Conservation (phyloP, 2,329 filamentous ascomycete genomes). For the Whalleya microplaca region DNA sequence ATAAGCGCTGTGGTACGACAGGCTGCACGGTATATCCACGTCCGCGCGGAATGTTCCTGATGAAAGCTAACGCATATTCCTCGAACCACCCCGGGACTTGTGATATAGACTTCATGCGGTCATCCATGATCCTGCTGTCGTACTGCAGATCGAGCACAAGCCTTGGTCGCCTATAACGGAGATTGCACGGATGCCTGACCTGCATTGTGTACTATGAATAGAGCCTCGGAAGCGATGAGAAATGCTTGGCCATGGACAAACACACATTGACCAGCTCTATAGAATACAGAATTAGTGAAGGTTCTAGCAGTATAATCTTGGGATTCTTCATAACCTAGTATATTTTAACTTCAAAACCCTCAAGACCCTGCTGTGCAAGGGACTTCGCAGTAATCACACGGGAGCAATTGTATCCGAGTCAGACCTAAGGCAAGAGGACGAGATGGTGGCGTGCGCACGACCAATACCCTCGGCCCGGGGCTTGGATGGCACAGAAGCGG, state of each 20-base stretch:
- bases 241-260: background rate
- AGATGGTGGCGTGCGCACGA: background rate
- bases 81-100: constrained; percentile 8
- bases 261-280: background rate
- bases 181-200: background rate
- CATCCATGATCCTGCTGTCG: constrained; percentile 12
- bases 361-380: background rate
- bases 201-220: background rate
- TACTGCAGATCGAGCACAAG: constrained; percentile 6
- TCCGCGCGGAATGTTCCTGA: constrained; percentile 12
- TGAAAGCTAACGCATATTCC: background rate
- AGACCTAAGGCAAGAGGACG: background rate
- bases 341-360: background rate
- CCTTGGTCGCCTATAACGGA: background rate
- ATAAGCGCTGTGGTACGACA: constrained; percentile 9
- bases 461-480: background rate
- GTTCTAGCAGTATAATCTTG: background rate
- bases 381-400: background rate
- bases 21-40: constrained; percentile 8
- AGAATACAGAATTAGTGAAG: background rate
- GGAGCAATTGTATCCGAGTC: background rate
- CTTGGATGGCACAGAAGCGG: background rate
- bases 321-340: background rate
- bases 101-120: constrained; percentile 17
- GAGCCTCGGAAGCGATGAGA: background rate